Evolutionary conservation across 805 yeast genomes (phyloP).

Genomic region (Jamesozyma spencerorum): DNA sequence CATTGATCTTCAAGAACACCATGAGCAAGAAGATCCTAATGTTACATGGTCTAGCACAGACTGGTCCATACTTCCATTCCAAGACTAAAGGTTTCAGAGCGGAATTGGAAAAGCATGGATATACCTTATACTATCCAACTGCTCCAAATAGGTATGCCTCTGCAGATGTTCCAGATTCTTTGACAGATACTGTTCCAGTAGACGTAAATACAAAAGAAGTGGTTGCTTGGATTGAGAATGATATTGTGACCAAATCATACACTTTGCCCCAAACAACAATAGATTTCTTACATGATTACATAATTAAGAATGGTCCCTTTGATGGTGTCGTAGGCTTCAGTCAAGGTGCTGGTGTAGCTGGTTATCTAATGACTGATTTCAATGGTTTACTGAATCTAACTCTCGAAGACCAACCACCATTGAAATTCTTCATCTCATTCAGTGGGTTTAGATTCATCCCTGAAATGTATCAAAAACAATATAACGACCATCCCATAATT

Average conservation of each 20-base stretch:
- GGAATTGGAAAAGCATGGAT: slow-evolving; percentile 47
- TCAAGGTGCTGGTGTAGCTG: slow-evolving; percentile 91
- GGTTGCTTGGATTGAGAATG: slow-evolving; percentile 60
- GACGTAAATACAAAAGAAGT: slow-evolving; percentile 22
- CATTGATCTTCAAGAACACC: too few species aligned
- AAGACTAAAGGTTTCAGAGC: slow-evolving; percentile 83
- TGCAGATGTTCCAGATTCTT: slow-evolving; percentile 52
- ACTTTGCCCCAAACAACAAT: slow-evolving; percentile 32
- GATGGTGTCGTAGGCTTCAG: slow-evolving; percentile 85
- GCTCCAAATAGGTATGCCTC: slow-evolving; percentile 62
- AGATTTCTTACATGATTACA: slow-evolving; percentile 34
- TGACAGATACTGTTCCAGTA: slow-evolving; percentile 25
- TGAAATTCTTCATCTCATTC: slow-evolving; percentile 67
- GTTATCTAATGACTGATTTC: slow-evolving; percentile 47
- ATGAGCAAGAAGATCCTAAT: slow-evolving; percentile 52
- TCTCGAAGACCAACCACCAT: slow-evolving; percentile 32
- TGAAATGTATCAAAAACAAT: slow-evolving; percentile 22
- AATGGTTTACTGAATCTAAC: slow-evolving; percentile 36
- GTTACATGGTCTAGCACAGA: slow-evolving; percentile 86
- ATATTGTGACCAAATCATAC: slow-evolving; percentile 33
- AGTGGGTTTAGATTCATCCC: slow-evolving; percentile 48
- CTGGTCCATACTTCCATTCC: slow-evolving; percentile 66
- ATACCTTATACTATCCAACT: slow-evolving; percentile 62
- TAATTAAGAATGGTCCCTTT: slow-evolving; percentile 59
- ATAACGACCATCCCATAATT: slow-evolving; percentile 21